These are phyloP conservation scores for Solanum tacnaense DNA, from an alignment of 257 asterid genomes.

Conservation along the genomic window DNA sequence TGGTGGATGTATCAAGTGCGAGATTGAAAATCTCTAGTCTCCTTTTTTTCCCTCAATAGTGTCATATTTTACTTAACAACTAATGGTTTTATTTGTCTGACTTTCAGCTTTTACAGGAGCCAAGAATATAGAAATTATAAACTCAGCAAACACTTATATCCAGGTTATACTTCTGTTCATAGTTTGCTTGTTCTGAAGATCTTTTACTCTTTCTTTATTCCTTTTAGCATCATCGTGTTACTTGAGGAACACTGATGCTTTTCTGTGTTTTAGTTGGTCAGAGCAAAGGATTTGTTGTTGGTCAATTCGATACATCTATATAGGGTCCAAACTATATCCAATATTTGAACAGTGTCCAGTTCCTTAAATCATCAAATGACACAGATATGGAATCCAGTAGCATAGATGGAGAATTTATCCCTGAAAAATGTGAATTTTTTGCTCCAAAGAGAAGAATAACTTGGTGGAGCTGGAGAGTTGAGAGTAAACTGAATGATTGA, in stretches of 20 bases:
- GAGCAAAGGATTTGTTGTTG: not conserved
- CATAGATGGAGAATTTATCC: not conserved
- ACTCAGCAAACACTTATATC: slow-evolving; percentile 80
- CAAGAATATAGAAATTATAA: slow-evolving; percentile 43
- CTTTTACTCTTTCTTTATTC: not conserved
- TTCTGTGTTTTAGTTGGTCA: not conserved
- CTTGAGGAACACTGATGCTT: not conserved
- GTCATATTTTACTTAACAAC: not conserved
- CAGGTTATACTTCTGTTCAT: slow-evolving; percentile 39
- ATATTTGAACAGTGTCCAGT: not conserved
- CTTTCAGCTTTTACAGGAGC: slow-evolving; percentile 80
- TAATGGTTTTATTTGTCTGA: slow-evolving; percentile 1
- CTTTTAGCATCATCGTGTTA: not conserved
- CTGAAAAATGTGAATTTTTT: not conserved
- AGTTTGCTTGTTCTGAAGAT: not conserved
- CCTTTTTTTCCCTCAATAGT: not conserved
- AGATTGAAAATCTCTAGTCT: not conserved
- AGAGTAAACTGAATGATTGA: not conserved
- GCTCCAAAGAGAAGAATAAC: not conserved
- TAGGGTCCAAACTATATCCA: not conserved
- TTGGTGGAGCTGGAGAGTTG: not conserved
- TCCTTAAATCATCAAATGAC: not conserved
- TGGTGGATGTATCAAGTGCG: not conserved
- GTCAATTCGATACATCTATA: not conserved
- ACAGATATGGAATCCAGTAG: not conserved